Evolutionary conservation across 2,329 filamentous ascomycete genomes (phyloP).

Genomic region (Sporothrix inflata): DNA sequence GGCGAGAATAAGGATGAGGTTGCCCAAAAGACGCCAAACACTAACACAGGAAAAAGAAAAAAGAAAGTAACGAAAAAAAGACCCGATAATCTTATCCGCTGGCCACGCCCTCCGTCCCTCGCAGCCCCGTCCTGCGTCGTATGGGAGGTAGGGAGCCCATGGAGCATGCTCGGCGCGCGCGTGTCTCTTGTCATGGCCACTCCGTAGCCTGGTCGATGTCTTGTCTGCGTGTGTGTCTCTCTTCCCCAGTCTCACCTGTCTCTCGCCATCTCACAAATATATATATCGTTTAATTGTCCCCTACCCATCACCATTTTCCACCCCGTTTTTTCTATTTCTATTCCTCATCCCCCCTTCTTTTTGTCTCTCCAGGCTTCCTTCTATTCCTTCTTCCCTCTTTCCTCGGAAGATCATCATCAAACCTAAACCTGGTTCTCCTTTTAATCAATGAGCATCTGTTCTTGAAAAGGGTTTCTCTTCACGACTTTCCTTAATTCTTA

Average conservation of each 20-base stretch:
- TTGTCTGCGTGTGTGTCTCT: conserved; percentile 6
- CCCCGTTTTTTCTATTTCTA: conserved; percentile 23
- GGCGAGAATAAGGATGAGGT: conserved; percentile 6
- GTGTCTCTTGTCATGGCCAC: conserved; percentile 17
- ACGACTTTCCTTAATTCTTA: conserved; percentile 9
- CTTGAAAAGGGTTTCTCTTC: conserved; percentile 18
- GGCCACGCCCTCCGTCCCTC: not conserved
- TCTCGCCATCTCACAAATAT: conserved; percentile 4
- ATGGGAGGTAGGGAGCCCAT: not conserved
- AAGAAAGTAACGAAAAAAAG: not conserved
- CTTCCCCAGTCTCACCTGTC: conserved; percentile 5
- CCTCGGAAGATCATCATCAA: conserved; percentile 16
- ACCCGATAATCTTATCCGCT: conserved; percentile 17
- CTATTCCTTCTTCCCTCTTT: conserved; percentile 6
- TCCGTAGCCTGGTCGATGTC: not conserved
- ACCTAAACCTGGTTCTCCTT: not conserved
- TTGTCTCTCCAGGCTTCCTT: conserved; percentile 19
- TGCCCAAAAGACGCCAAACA: too few species aligned
- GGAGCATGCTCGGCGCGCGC: not conserved
- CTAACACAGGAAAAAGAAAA: not conserved
- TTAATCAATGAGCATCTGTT: conserved; percentile 5
- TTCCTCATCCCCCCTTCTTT: conserved; percentile 16
- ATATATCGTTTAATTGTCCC: conserved; percentile 23
- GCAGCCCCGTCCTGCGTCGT: conserved; percentile 22
- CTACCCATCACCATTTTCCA: not conserved